Conservation (phyloP, 2,329 filamentous ascomycete species). For the Aciculosporium take region DNA sequence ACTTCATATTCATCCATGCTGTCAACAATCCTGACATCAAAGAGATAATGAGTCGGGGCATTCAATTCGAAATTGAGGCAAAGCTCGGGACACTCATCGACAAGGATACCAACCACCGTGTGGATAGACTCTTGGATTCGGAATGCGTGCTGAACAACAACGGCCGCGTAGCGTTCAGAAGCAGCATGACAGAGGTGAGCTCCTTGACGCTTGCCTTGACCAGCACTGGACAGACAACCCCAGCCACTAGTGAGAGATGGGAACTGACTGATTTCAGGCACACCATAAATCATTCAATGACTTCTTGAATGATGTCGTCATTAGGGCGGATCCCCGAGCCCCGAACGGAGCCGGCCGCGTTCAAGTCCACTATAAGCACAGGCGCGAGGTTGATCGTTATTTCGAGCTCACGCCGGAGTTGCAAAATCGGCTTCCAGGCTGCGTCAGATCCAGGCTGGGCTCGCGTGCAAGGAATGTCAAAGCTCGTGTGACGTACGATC, state of each 20-base stretch:
- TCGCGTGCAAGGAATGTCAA: slow-evolving; percentile 30
- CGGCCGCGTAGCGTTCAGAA: slow-evolving; percentile 57
- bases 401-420: slow-evolving; percentile 54
- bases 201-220: neutral
- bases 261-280: slow-evolving; percentile 29
- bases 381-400: slow-evolving; percentile 71
- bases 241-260: neutral
- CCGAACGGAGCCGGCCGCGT: slow-evolving; percentile 35
- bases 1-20: slow-evolving; percentile 64
- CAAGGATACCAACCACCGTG: slow-evolving; percentile 53
- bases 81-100: slow-evolving; percentile 77
- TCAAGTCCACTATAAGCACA: slow-evolving; percentile 66
- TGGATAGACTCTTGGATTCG: slow-evolving; percentile 51
- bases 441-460: slow-evolving; percentile 44
- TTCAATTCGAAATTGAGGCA: slow-evolving; percentile 83
- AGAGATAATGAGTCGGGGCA: slow-evolving; percentile 47
- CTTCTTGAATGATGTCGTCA: slow-evolving; percentile 60
- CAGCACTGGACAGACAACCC: neutral
- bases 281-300: slow-evolving; percentile 78
- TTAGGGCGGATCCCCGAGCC: slow-evolving; percentile 41
- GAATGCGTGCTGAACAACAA: slow-evolving; percentile 55
- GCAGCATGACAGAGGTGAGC: slow-evolving; percentile 77
- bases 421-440: slow-evolving; percentile 46
- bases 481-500: slow-evolving; percentile 58
- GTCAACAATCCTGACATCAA: slow-evolving; percentile 51